Evolutionary conservation across 2,329 filamentous ascomycete species (phyloP), one percentile per base, ranked within the genome.

Genomic region (Aaosphaeria arxii): DNA sequence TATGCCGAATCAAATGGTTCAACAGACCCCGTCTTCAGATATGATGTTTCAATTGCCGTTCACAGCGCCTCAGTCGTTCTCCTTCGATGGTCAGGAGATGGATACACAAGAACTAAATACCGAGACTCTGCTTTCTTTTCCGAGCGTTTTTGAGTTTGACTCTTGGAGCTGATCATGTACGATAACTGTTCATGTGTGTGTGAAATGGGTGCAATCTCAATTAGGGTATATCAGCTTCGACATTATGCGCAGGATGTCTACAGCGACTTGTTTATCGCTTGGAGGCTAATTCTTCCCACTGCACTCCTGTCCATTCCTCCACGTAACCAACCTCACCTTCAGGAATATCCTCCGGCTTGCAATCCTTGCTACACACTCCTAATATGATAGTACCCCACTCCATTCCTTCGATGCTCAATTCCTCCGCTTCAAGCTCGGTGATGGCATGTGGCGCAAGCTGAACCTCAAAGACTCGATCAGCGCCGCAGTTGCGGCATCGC

Each of bases 241-340:
- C 17, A 24, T 24, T 24, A 24, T 24, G 17, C 2, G 17, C 2
- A 24, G 17, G 17, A 24, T 24, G 17, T 24, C 17, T 24, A 24
- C 17, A 24, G 17, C 17, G 17, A 24, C 17, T 24, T 40, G 17
- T 28, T 24, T 39, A 55, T 43, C 47, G 61, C 49, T 57, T 61
- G 17, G 57, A 54, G 9, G 64, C 65, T 39, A 75, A 62, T 71
- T 96, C 91, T 72, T 99, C 94, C 94, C 92, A 99, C 71, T 99
- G 94, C 55, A 97, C 94, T 5, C 92, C 94, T n/a, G 82, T 85
- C 92, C 94, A 99, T 72, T 99, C 94, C 75, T 97, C 94, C 13
- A 91, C 63, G 71, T 95, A 97, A 1, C 86, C 89, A 1, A 85
- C 81, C 62, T 84, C 79, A 0, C 84, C 87, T 33, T 79, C 75